phyloP scores from a whole-genome alignment of 2,329 filamentous ascomycete species.

The Cryoendolithus antarcticus region DNA sequence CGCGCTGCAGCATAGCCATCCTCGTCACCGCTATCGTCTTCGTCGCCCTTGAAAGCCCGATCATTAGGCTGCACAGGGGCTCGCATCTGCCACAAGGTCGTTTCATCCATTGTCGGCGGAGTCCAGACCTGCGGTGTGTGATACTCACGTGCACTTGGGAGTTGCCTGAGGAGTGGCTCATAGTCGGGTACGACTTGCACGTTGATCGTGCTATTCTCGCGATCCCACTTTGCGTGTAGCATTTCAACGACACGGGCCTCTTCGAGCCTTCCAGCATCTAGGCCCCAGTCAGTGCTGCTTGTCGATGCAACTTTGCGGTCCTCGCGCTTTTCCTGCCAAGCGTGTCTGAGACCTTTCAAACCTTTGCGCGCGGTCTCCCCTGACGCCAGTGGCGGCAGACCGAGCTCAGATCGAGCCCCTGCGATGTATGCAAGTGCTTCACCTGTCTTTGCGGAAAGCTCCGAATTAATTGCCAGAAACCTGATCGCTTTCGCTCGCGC shows the following conservation, averaged over 20 bases:
- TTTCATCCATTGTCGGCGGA: conserved; percentile 51
- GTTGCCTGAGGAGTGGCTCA: conserved; percentile 58
- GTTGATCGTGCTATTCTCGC: conserved; percentile 87
- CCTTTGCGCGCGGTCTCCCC: conserved; percentile 40
- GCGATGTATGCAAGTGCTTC: conserved; percentile 77
- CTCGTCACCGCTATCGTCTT: conserved; percentile 34
- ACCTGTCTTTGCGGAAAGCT: conserved; percentile 68
- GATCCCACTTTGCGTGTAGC: conserved; percentile 79
- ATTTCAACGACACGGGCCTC: conserved; percentile 77
- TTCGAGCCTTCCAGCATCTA: conserved; percentile 73
- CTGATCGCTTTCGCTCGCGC: conserved; percentile 75
- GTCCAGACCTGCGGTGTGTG: conserved; percentile 58
- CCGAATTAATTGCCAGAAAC: conserved; percentile 83
- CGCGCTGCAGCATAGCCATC: conserved; percentile 17
- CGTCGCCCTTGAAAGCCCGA: conserved; percentile 28
- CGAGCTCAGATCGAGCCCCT: conserved; percentile 64
- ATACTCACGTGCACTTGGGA: conserved; percentile 83
- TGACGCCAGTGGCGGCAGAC: conserved; percentile 38
- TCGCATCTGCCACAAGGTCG: conserved; percentile 47
- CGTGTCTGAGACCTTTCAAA: conserved; percentile 56
- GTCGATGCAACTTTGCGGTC: conserved; percentile 68
- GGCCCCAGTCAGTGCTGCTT: conserved; percentile 49
- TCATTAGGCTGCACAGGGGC: conserved; percentile 42
- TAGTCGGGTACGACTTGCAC: conserved; percentile 63
- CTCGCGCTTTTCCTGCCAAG: conserved; percentile 64